A percentile compares a stretch with the other conserved stretches of the same genome.
These are phyloP conservation scores for Musa troglodytarum DNA, from an alignment of 176 grass and related monocot species.

Conservation along the genomic window DNA sequence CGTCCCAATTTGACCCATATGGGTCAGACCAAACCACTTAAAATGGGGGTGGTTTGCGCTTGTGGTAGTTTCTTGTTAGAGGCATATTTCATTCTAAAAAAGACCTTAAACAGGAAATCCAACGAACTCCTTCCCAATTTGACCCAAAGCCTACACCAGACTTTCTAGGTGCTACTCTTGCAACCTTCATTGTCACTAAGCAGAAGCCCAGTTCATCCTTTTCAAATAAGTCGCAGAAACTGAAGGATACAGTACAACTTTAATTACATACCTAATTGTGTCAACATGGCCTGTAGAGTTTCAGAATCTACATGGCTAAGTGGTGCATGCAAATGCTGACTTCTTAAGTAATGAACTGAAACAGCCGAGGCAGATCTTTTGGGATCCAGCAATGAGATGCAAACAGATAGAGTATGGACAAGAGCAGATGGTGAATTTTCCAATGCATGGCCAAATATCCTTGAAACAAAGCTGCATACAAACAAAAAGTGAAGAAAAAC, in stretches of 20 bases:
- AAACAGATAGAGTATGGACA: conserved; percentile 23
- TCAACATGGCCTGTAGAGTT: conserved; percentile 10
- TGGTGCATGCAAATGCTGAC: conserved; percentile 16
- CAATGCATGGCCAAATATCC: conserved; percentile 22
- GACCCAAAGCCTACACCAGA: background rate
- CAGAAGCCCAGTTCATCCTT: too few relatives aligned
- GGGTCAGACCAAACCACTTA: too few relatives aligned
- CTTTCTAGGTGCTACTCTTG: background rate
- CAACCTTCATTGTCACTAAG: background rate
- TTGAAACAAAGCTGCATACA: conserved; percentile 17
- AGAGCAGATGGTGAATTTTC: conserved; percentile 14
- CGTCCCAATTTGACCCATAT: too few relatives aligned
- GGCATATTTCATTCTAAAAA: too few relatives aligned
- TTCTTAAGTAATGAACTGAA: conserved; percentile 7
- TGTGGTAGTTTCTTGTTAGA: too few relatives aligned
- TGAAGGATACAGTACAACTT: background rate
- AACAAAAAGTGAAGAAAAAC: background rate
- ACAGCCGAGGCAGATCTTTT: conserved; percentile 14
- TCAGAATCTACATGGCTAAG: conserved; percentile 10
- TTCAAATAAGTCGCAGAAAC: too few relatives aligned
- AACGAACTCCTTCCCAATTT: background rate
- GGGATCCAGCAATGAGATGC: conserved; percentile 25
- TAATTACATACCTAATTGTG: conserved; percentile 15
- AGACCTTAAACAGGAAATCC: too few relatives aligned
- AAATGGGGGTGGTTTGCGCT: too few relatives aligned